These are phyloP conservation scores for Hyaloscypha bicolor DNA, from an alignment of 495 filamentous ascomycete genomes.

Conservation along the genomic window DNA sequence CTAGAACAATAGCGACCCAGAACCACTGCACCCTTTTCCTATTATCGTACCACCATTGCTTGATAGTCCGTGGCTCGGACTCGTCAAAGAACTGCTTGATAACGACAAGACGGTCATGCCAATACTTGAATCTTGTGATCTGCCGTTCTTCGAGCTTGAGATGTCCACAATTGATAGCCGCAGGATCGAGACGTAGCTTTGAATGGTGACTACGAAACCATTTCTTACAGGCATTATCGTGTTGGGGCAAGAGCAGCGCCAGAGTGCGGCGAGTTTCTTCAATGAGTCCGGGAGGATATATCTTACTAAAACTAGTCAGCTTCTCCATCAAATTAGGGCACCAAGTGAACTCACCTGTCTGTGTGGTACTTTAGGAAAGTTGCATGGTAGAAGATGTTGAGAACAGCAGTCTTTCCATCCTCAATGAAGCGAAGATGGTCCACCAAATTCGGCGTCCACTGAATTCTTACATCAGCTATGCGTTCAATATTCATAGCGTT, in stretches of 20 bases:
- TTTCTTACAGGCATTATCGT: slow-evolving; percentile 29
- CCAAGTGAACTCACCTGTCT: background rate
- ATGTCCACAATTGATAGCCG: slow-evolving; percentile 27
- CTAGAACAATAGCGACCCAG: slow-evolving; percentile 53
- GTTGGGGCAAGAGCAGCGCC: slow-evolving; percentile 48
- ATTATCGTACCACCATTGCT: slow-evolving; percentile 55
- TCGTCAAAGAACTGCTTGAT: slow-evolving; percentile 57
- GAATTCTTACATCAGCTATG: slow-evolving; percentile 40
- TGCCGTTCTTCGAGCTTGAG: slow-evolving; percentile 40
- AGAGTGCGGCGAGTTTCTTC: slow-evolving; percentile 51
- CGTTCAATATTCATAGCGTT: slow-evolving; percentile 34
- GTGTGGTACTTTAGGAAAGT: slow-evolving; percentile 5
- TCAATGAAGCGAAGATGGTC: slow-evolving; percentile 47
- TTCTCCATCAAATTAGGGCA: background rate
- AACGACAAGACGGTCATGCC: slow-evolving; percentile 53
- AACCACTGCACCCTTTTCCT: slow-evolving; percentile 55
- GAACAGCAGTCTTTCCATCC: slow-evolving; percentile 34
- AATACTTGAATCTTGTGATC: slow-evolving; percentile 50
- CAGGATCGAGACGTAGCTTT: slow-evolving; percentile 31
- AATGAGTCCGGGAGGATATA: slow-evolving; percentile 39
- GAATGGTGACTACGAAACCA: slow-evolving; percentile 36
- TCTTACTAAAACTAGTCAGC: slow-evolving; percentile 1
- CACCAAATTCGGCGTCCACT: slow-evolving; percentile 44
- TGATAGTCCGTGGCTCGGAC: slow-evolving; percentile 43
- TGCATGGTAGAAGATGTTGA: slow-evolving; percentile 9